Base-by-base conservation (phyloP, 2,329 filamentous ascomycete genomes). In the Dactylella cylindrospora region DNA sequence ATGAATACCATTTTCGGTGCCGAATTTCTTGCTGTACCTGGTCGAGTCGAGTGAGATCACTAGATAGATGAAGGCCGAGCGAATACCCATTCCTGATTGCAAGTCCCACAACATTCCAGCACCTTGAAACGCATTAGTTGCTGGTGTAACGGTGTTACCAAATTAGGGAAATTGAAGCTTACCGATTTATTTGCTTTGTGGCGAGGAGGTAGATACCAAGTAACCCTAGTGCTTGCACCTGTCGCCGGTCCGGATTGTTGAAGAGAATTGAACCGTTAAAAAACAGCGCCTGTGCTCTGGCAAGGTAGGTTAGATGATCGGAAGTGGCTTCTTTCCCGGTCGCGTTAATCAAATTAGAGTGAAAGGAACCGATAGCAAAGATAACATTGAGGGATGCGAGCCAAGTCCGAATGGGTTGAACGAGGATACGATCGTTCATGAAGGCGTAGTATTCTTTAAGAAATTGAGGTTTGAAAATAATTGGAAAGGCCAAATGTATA, bases 101-200 rank as follows among this genome's bases (percentile, higher is more conserved):
- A 29, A 68, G 55, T 9, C 67, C 67, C 17, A 64, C 49, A 33
- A 67, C 66, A 41, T 68, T 68, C 67, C 67, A 68, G n/a, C 66
- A 66, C 6, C 67, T 68, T 49, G 20, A 19, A 20, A 31, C 10
- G 36, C 8, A 49, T 49, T 50, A 62, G 49, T 32, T 31, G 15
- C 23, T 9, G 15, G 23, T 12, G 7, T 20, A n/a, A n/a, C n/a
- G n/a, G n/a, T n/a, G n/a, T n/a, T n/a, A n/a, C 36, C 5, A 33
- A 19, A 13, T 22, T 6, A 25, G 31, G 12, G n/a, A 8, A 32
- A 23, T 8, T 22, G 46, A 26, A 40, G 53, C 39, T 17, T 54
- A 68, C 67, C 66, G 53, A 22, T 68, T 68, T 19, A 59, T 66
- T 19, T 68, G 66, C 29, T 65, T 60, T 6, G 55, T 67, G 7